Conservation (phyloP, 352 stramenopile genomes). For the Phytophthora chlamydospora region DNA sequence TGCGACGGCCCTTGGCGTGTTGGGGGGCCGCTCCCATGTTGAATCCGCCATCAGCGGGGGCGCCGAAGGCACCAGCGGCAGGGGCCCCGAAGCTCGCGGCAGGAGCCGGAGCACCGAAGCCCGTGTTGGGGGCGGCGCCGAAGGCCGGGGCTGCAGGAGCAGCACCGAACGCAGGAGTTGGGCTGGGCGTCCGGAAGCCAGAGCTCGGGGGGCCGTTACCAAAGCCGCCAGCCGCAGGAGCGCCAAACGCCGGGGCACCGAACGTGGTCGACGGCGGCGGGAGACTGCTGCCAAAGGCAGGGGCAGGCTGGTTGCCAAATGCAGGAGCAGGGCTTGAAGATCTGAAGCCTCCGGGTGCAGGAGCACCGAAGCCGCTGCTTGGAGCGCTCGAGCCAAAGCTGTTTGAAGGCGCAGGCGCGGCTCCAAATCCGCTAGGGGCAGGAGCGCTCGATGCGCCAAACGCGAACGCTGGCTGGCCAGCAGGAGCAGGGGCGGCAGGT, state of each 20-base stretch:
- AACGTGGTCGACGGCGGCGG: constrained; percentile 38
- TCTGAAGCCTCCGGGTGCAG: constrained; percentile 37
- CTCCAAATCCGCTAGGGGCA: constrained; percentile 35
- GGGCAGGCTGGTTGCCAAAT: constrained; percentile 34
- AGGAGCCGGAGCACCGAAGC: constrained; percentile 29
- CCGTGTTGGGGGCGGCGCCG: constrained; percentile 19
- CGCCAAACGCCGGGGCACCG: constrained; percentile 34
- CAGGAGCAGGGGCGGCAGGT: constrained; percentile 25
- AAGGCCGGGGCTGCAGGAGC: constrained; percentile 20
- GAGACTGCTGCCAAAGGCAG: constrained; percentile 36
- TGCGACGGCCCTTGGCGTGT: constrained; percentile 60
- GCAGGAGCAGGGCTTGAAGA: constrained; percentile 39
- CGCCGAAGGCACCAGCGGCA: constrained; percentile 39
- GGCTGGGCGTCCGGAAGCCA: constrained; percentile 35
- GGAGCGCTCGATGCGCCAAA: constrained; percentile 43
- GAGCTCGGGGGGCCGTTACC: constrained; percentile 39
- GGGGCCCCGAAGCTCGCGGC: constrained; percentile 44
- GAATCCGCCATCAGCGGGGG: constrained; percentile 57
- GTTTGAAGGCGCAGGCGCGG: constrained; percentile 21
- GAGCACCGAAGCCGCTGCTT: constrained; percentile 26
- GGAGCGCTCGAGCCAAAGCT: constrained; percentile 43
- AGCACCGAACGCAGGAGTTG: constrained; percentile 35
- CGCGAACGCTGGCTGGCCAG: constrained; percentile 37
- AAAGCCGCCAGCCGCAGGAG: constrained; percentile 36
- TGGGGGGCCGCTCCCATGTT: constrained; percentile 66